Conservation (phyloP, 495 filamentous ascomycete genomes). For the Annulohypoxylon bovei region DNA sequence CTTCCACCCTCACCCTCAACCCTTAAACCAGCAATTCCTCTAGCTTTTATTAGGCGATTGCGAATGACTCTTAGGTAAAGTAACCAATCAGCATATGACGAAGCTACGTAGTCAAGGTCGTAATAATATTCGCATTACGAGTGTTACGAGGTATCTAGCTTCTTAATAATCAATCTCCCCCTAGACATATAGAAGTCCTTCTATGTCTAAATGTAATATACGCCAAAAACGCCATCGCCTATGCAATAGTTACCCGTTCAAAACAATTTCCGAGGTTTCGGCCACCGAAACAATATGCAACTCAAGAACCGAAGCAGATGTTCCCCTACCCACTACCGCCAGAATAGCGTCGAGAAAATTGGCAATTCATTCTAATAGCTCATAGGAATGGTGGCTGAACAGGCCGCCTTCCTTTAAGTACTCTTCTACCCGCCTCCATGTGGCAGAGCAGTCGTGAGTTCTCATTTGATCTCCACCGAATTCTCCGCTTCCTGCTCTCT, state of each 20-base stretch:
- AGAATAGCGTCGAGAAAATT: background rate
- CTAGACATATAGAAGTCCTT: background rate
- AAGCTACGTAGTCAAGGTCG: background rate
- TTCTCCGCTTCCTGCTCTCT: conserved; percentile 21
- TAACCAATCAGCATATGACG: background rate
- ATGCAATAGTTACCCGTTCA: conserved; percentile 11
- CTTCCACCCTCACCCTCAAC: too few relatives aligned
- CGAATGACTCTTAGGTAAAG: background rate
- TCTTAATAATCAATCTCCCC: background rate
- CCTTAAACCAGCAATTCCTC: too few relatives aligned
- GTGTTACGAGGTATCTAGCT: background rate
- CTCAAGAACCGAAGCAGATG: background rate
- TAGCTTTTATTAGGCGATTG: background rate
- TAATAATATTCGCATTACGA: background rate
- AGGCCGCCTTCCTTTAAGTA: too few relatives aligned
- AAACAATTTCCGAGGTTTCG: conserved; percentile 13
- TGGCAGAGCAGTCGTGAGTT: background rate
- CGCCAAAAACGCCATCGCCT: conserved; percentile 41
- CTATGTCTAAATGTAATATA: background rate
- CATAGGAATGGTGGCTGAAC: background rate
- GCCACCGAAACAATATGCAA: conserved; percentile 16
- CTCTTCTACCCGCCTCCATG: background rate
- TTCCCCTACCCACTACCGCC: background rate
- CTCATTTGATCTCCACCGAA: background rate
- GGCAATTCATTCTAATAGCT: background rate